Evolutionary conservation across 345 rosid species (phyloP).

Genomic region (Salix udensis): DNA sequence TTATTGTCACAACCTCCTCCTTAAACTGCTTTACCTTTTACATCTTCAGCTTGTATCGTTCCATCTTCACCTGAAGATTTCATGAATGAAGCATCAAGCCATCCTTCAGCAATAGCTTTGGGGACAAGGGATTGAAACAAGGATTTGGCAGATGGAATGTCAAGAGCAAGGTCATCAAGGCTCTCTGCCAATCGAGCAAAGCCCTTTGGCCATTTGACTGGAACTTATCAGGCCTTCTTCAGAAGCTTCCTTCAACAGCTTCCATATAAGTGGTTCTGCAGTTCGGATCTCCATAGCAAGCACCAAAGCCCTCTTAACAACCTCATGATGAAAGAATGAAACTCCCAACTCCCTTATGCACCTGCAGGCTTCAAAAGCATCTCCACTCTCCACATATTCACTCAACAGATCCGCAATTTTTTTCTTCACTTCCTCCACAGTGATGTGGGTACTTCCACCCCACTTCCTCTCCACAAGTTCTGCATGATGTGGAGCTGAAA

Average conservation of each 20-base stretch:
- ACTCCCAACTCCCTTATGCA: slow-evolving; percentile 90
- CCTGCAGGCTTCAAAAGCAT: slow-evolving; percentile 87
- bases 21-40: slow-evolving; percentile 59
- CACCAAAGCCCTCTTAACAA: slow-evolving; percentile 91
- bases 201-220: slow-evolving; percentile 90
- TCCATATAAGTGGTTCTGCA: slow-evolving; percentile 60
- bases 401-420: slow-evolving; percentile 76
- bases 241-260: slow-evolving; percentile 81
- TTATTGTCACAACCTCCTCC: slow-evolving; percentile 70
- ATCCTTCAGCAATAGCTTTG: slow-evolving; percentile 77
- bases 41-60: slow-evolving; percentile 38
- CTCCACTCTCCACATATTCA: slow-evolving; percentile 86
- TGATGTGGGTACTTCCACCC: slow-evolving; percentile 93
- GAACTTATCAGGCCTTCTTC: slow-evolving; percentile 94
- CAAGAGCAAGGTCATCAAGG: slow-evolving; percentile 95
- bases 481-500: slow-evolving; percentile 99
- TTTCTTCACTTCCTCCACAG: slow-evolving; percentile 92
- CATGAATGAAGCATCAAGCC: slow-evolving; percentile 70
- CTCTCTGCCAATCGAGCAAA: slow-evolving; percentile 77
- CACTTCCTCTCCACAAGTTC: slow-evolving; percentile 95
- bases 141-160: slow-evolving; percentile 76
- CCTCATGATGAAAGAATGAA: slow-evolving; percentile 95
- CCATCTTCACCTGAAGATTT: slow-evolving; percentile 44
- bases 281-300: slow-evolving; percentile 75
- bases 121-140: slow-evolving; percentile 57